Conservation (phyloP, 768 basidiomycete genomes). For the Paxillus rubicundulus region DNA sequence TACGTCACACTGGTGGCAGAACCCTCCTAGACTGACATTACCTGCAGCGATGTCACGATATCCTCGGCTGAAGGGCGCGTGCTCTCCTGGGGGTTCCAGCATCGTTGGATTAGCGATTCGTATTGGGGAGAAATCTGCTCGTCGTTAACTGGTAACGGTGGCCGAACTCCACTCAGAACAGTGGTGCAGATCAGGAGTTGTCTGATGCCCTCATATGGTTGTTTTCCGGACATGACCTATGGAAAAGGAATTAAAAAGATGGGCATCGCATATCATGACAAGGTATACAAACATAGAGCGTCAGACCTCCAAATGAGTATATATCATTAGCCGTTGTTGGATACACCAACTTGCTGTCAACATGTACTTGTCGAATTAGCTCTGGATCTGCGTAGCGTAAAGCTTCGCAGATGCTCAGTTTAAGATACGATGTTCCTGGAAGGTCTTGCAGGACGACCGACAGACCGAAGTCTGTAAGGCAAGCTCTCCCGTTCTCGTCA, state of each 20-base stretch:
- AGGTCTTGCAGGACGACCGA: constrained; percentile 21
- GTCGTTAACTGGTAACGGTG: constrained; percentile 8
- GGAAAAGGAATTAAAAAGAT: constrained; percentile 5
- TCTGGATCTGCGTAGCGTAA: constrained; percentile 48
- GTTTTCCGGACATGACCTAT: constrained; percentile 21
- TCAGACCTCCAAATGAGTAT: constrained; percentile 37
- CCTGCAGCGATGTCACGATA: constrained; percentile 7
- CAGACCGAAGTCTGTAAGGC: constrained; percentile 50
- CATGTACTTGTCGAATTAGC: constrained; percentile 8
- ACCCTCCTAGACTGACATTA: not conserved
- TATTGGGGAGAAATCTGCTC: constrained; percentile 1
- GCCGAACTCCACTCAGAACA: constrained; percentile 9
- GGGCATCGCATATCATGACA: not conserved
- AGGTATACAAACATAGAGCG: constrained; percentile 22
- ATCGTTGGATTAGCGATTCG: constrained; percentile 9
- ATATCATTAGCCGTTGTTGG: constrained; percentile 24
- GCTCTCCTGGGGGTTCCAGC: constrained; percentile 16
- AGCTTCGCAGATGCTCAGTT: constrained; percentile 36
- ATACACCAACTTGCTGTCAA: not conserved
- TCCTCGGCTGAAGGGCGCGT: constrained; percentile 16
- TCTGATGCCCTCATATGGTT: constrained; percentile 14
- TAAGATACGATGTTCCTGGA: constrained; percentile 27
- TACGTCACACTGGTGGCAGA: no score
- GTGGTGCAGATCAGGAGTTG: not conserved
- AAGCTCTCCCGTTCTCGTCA: constrained; percentile 37